Evolutionary conservation across 495 filamentous ascomycete genomes (phyloP).

Genomic region (Podospora pseudoanserina): DNA sequence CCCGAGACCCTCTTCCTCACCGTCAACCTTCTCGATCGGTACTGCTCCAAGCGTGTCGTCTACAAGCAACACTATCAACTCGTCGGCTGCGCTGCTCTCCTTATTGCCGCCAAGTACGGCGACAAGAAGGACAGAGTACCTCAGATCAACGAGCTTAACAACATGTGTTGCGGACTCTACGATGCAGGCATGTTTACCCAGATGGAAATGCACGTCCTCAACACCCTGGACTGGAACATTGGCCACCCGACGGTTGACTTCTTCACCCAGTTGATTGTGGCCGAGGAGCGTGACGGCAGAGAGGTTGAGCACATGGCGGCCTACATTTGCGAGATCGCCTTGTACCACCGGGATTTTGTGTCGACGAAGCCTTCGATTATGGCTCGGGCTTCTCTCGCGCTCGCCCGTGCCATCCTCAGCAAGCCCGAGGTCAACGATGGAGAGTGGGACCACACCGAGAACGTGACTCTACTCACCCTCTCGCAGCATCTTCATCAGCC

Average conservation of each 20-base stretch:
- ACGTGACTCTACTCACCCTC: slow-evolving; percentile 71
- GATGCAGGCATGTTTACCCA: slow-evolving; percentile 99
- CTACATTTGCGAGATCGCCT: slow-evolving; percentile 88
- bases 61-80: slow-evolving; percentile 99
- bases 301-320: slow-evolving; percentile 93
- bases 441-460: slow-evolving; percentile 79
- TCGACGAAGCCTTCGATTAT: slow-evolving; percentile 84
- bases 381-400: slow-evolving; percentile 78
- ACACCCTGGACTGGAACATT: slow-evolving; percentile 94
- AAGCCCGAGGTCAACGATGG: slow-evolving; percentile 69
- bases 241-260: slow-evolving; percentile 93
- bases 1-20: slow-evolving; percentile 94
- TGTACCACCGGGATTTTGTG: slow-evolving; percentile 96
- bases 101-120: slow-evolving; percentile 98
- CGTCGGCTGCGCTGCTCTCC: slow-evolving; percentile 90
- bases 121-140: slow-evolving; percentile 97
- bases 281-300: slow-evolving; percentile 66
- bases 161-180: slow-evolving; percentile 98
- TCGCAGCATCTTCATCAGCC: slow-evolving; percentile 86
- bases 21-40: slow-evolving; percentile 93
- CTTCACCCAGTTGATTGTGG: slow-evolving; percentile 75
- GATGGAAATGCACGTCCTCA: slow-evolving; percentile 99
- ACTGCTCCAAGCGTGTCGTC: slow-evolving; percentile 96
- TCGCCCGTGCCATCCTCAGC: slow-evolving; percentile 82
- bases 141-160: slow-evolving; percentile 90